Evolutionary conservation across 2,329 filamentous ascomycete genomes (phyloP).

Genomic region (Exophiala spinifera): DNA sequence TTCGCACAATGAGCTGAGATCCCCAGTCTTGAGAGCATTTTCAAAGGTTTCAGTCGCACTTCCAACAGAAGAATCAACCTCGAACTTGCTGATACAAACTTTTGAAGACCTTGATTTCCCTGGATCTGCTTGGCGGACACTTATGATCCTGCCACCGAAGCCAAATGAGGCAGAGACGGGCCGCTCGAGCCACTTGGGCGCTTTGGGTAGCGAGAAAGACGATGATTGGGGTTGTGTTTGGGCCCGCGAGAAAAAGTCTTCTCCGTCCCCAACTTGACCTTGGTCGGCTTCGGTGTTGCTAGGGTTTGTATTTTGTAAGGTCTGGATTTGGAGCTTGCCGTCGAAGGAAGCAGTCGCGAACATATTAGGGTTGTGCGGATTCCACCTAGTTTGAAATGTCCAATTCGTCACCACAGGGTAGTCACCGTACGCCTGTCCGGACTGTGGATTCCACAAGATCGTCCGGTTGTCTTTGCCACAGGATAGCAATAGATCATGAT

Average conservation of each 20-base stretch:
- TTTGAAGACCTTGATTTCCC: slow-evolving; percentile 68
- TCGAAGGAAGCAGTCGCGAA: slow-evolving; percentile 96
- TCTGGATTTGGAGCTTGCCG: slow-evolving; percentile 91
- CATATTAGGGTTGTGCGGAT: slow-evolving; percentile 86
- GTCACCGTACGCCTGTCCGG: slow-evolving; percentile 81
- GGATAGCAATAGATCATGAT: slow-evolving; percentile 82
- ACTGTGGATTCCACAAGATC: slow-evolving; percentile 93
- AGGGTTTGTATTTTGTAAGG: slow-evolving; percentile 87
- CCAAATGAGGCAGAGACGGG: slow-evolving; percentile 87
- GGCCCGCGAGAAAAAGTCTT: slow-evolving; percentile 94
- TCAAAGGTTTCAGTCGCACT: slow-evolving; percentile 84
- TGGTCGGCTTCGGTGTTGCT: slow-evolving; percentile 66
- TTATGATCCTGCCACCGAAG: slow-evolving; percentile 93
- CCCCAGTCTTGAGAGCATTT: slow-evolving; percentile 70
- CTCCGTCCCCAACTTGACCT: slow-evolving; percentile 72
- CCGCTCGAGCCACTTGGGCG: slow-evolving; percentile 86
- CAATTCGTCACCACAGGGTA: slow-evolving; percentile 98
- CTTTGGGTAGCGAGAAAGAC: slow-evolving; percentile 79
- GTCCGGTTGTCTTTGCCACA: slow-evolving; percentile 96
- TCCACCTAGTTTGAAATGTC: slow-evolving; percentile 94
- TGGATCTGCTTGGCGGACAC: slow-evolving; percentile 55
- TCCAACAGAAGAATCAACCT: slow-evolving; percentile 81
- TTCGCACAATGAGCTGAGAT: slow-evolving; percentile 76
- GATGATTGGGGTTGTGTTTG: slow-evolving; percentile 87
- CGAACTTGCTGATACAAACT: slow-evolving; percentile 81